phyloP scores from a whole-genome alignment of 2,329 filamentous ascomycete species.

The Graphium sp. region DNA sequence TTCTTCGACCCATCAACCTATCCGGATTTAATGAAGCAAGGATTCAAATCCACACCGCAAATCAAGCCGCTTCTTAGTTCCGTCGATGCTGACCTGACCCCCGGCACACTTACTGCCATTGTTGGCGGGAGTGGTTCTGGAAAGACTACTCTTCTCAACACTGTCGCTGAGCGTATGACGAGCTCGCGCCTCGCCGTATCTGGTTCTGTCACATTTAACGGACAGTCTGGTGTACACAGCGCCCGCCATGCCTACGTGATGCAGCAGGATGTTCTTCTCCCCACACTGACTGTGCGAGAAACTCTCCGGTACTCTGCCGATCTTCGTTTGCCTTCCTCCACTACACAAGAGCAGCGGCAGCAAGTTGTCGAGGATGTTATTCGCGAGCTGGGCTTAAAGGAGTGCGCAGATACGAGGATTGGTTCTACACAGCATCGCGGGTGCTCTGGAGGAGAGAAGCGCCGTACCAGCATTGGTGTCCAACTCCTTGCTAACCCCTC shows the following conservation, averaged over 20 bases:
- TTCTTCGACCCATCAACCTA: conserved; percentile 30
- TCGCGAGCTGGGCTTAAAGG: conserved; percentile 56
- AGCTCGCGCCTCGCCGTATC: conserved; percentile 30
- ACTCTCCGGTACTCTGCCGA: conserved; percentile 60
- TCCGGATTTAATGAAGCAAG: conserved; percentile 18
- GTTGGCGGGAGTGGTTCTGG: conserved; percentile 60
- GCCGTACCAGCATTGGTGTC: conserved; percentile 60
- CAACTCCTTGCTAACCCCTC: conserved; percentile 67
- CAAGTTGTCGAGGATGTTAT: conserved; percentile 62
- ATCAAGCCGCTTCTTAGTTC: conserved; percentile 41
- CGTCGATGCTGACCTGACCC: conserved; percentile 45
- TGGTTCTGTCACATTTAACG: conserved; percentile 47
- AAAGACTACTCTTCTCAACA: conserved; percentile 57
- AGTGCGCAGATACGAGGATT: conserved; percentile 60
- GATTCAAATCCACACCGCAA: conserved; percentile 16
- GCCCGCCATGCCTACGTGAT: conserved; percentile 54
- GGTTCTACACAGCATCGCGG: conserved; percentile 56
- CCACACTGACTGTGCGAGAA: conserved; percentile 59
- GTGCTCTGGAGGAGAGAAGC: conserved; percentile 66
- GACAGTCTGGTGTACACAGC: conserved; percentile 28
- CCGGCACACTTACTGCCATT: conserved; percentile 57
- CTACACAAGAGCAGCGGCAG: conserved; percentile 38
- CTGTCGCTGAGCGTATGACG: conserved; percentile 52
- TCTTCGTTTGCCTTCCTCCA: conserved; percentile 47
- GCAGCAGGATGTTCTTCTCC: conserved; percentile 59